Evolutionary conservation across 768 basidiomycete species (phyloP).

Genomic region (Boletus tomentosulus): DNA sequence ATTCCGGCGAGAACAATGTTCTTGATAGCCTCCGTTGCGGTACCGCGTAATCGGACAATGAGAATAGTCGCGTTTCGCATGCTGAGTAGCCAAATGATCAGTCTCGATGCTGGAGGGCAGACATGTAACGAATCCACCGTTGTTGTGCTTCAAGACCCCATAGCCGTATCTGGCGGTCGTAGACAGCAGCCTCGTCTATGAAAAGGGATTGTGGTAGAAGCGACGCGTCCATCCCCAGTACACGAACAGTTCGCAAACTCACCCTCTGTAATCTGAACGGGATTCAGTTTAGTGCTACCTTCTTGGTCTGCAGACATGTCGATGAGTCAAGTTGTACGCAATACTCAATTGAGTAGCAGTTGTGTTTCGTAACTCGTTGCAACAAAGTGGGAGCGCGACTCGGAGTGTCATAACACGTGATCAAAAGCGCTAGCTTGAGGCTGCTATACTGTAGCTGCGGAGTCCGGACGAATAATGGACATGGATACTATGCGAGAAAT

Average conservation of each 20-base stretch:
- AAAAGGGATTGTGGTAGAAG: not conserved
- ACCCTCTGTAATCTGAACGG: constrained; percentile 66
- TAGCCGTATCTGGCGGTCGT: constrained; percentile 94
- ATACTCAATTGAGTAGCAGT: too few relatives aligned
- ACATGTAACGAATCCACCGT: constrained; percentile 45
- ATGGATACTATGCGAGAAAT: not conserved
- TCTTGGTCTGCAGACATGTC: constrained; percentile 23
- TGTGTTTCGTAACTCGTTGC: too few relatives aligned
- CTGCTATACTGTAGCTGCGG: too few relatives aligned
- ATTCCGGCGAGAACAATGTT: constrained; percentile 97
- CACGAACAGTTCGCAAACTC: constrained; percentile 26
- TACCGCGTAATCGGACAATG: constrained; percentile 71
- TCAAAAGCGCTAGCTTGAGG: not conserved
- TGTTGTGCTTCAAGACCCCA: constrained; percentile 99
- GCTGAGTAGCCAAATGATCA: constrained; percentile 38
- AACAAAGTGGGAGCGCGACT: too few relatives aligned
- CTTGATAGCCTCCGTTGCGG: constrained; percentile 93
- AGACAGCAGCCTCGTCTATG: constrained; percentile 71
- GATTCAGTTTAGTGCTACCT: constrained; percentile 32
- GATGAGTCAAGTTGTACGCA: not conserved
- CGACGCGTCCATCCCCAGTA: constrained; percentile 2
- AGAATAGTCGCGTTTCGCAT: constrained; percentile 94
- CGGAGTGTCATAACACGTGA: constrained; percentile 14
- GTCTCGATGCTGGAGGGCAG: not conserved
- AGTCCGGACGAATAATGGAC: not conserved